A percentile compares a stretch with the other conserved stretches of the same genome.
phyloP scores from a whole-genome alignment of 2,329 filamentous ascomycete species.

The Fonsecaea pedrosoi region DNA sequence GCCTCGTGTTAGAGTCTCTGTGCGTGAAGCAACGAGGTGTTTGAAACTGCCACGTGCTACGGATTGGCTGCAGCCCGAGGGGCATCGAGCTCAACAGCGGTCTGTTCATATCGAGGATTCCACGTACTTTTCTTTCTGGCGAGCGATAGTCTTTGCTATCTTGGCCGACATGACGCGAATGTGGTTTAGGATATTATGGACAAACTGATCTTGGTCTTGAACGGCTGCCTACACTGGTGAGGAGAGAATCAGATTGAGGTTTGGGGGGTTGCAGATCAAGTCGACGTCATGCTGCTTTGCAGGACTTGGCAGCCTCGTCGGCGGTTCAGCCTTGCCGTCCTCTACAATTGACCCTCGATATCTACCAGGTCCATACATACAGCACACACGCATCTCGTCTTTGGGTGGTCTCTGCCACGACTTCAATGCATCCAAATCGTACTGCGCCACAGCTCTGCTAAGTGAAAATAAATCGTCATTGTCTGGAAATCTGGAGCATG shows the following conservation, averaged over 20 bases:
- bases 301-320: constrained; percentile 6
- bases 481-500: constrained; percentile 12
- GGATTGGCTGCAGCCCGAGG: neutral
- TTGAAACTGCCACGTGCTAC: neutral
- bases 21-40: constrained; percentile 1
- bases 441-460: neutral
- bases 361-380: neutral
- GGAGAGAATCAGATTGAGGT: neutral
- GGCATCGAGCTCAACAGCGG: neutral
- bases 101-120: neutral
- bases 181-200: neutral
- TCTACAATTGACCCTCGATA: neutral
- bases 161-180: constrained; percentile 54
- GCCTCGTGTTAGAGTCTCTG: constrained; percentile 9
- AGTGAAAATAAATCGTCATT: constrained; percentile 16
- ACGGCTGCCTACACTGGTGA: neutral
- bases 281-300: constrained; percentile 6
- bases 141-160: constrained; percentile 74
- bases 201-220: neutral
- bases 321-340: constrained; percentile 9
- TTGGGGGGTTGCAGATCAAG: neutral
- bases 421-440: neutral
- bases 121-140: constrained; percentile 76
- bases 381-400: no score
- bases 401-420: neutral